Conservation (phyloP, 768 basidiomycete genomes). For the Leccinum obscurum region DNA sequence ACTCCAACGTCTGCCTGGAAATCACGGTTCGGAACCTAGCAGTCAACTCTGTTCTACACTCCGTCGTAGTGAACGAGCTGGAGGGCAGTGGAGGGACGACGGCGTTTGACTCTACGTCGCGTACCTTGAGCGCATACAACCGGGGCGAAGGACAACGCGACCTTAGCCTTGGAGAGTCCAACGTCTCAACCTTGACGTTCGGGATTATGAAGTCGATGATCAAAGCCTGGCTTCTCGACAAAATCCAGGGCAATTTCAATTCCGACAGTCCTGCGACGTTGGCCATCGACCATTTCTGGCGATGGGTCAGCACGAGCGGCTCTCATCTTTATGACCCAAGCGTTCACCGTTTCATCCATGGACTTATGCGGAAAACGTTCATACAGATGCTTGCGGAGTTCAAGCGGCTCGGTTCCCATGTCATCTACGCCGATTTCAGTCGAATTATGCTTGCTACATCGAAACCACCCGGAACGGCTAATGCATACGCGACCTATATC, state of each 20-base stretch:
- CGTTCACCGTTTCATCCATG: conserved; percentile 89
- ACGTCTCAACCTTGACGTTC: conserved; percentile 86
- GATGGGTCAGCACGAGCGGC: conserved; percentile 88
- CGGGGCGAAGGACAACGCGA: conserved; percentile 59
- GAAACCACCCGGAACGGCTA: conserved; percentile 93
- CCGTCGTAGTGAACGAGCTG: conserved; percentile 93
- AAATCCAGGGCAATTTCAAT: conserved; percentile 66
- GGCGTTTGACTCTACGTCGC: conserved; percentile 91
- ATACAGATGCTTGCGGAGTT: conserved; percentile 97
- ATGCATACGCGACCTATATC: conserved; percentile 95
- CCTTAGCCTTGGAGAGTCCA: conserved; percentile 85
- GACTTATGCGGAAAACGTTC: conserved; percentile 97
- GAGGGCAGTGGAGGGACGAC: conserved; percentile 94
- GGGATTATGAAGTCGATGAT: conserved; percentile 83
- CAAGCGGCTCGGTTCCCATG: conserved; percentile 88
- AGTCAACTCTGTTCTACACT: conserved; percentile 91
- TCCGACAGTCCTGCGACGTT: conserved; percentile 65
- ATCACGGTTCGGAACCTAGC: conserved; percentile 89
- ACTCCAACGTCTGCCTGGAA: conserved; percentile 91
- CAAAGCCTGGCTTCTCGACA: conserved; percentile 88
- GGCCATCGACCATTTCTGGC: conserved; percentile 93
- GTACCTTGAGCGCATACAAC: conserved; percentile 87
- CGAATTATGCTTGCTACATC: conserved; percentile 88
- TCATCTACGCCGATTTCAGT: conserved; percentile 93
- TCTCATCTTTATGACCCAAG: conserved; percentile 91